Base-by-base conservation (phyloP, 176 grass and related monocot genomes). In the Oryza glumipatula region DNA sequence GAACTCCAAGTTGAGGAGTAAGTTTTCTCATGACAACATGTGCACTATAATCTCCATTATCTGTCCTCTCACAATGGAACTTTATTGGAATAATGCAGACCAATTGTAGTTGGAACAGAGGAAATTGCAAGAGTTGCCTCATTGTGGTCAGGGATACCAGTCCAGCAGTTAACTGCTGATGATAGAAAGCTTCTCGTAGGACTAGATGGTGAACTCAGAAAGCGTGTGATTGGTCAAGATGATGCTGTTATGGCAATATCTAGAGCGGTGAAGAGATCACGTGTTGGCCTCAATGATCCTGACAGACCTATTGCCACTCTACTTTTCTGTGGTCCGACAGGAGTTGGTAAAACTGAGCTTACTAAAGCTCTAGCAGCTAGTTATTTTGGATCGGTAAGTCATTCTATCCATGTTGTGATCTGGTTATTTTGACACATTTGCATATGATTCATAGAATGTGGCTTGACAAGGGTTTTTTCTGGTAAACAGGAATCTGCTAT, bases 341-440 rank as follows among this genome's bases (percentile, higher is more conserved):
- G 95, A 84, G 95, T 98, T 67, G 95, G 95, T 73, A 98, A 98
- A 95, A 95, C 95, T 0, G 93, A 98, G 76, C 93, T 98, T 65
- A 95, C 93, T 14, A 98, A 94, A 90, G 93, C 95, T 78, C 87
- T 95, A 79, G 88, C 95, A 54, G 93, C 83, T 58, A 93, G 87
- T 68, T 95, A 95, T 86, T 98, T 98, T 93, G 95, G 93, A 88
- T 93, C 91, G 3, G 95, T 98, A 86, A 76, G 86, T 82, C 21
- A 76, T 65, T 19, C 9, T 65, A 65, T 49, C 69, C 69, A 78
- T 82, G 49, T 78, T 72, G 9, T 66, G 15, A 82, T 72, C 32
- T 61, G 77, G 22, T 47, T 82, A 60, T 86, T 73, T 83, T 28
- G 12, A 47, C 30, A 60, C 12, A 1, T 24, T 82, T 74, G 13